Evolutionary conservation across 176 grass and related monocot species (phyloP), one percentile per base, ranked within the genome.

Genomic region (Eleusine coracana): DNA sequence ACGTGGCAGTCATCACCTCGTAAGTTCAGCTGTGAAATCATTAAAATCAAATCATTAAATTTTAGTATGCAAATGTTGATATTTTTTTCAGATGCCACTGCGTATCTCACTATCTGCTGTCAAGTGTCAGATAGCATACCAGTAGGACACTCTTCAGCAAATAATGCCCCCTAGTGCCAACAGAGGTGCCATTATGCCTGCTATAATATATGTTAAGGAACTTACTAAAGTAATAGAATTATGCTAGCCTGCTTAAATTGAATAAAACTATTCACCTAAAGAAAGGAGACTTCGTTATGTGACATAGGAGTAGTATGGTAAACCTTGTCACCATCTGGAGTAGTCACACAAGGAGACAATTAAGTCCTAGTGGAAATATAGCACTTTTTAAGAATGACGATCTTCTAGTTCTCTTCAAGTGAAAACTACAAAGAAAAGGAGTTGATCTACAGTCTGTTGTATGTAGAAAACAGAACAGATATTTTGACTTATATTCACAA

Each of bases 1-100:
- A 61, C 78, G 18, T 87, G 78, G 78, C 78, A 61, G 56, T 21
- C 9, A 0, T 1, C 51, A 7, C 23, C 56, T 46, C 28, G 64
- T 70, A 76, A 56, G 50, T 36, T 69, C 64, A 66, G 46, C 65
- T 23, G 25, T 60, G 16, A 81, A 3, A 54, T 68, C 63, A n/a
- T 78, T 36, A 49, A 64, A 49, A 79, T 79, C 41, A 66, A 36
- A 50, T 21, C 31, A 34, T 34, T 34, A 34, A 34, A 34, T 34
- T 59, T 64, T 46, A 39, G 39, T 63, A 40, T 3, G 14, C 20
- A 29, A 29, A 63, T 64, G n/a, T 39, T 75, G 34, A 12, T 1
- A n/a, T 38, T 56, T 17, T 74, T n/a, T 52, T 16, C 8, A 38
- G 9, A 14, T 29, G 11, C 12, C 45, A 63, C 20, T 48, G 39